phyloP scores from a whole-genome alignment of 2,329 filamentous ascomycete species.

The Apiospora sp. region DNA sequence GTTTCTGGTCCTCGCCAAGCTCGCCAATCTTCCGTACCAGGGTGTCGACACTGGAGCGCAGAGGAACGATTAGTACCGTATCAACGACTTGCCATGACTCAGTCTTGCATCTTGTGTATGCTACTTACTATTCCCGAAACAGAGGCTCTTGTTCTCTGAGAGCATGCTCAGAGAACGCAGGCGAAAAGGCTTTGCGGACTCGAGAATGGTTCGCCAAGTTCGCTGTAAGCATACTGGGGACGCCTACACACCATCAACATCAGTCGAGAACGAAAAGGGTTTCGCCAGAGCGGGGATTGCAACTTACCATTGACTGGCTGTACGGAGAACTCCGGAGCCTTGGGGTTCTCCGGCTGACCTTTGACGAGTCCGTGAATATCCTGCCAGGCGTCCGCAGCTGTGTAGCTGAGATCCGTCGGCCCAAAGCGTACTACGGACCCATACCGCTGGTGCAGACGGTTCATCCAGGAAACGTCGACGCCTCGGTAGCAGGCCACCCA shows the following conservation, averaged over 20 bases:
- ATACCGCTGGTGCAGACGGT: slow-evolving; percentile 33
- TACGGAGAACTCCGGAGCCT: slow-evolving; percentile 30
- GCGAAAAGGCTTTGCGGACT: slow-evolving; percentile 32
- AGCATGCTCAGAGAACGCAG: slow-evolving; percentile 34
- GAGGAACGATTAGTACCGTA: neutral
- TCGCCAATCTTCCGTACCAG: slow-evolving; percentile 48
- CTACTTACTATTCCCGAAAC: slow-evolving; percentile 42
- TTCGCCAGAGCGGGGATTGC: neutral
- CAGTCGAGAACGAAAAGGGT: neutral
- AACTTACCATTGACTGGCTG: slow-evolving; percentile 32
- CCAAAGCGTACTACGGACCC: slow-evolving; percentile 34
- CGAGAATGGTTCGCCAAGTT: slow-evolving; percentile 32
- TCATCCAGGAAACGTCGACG: slow-evolving; percentile 35
- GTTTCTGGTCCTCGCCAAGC: slow-evolving; percentile 27
- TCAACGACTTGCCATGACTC: neutral
- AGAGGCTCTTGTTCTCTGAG: slow-evolving; percentile 34
- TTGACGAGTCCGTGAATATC: slow-evolving; percentile 33
- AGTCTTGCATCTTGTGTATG: neutral
- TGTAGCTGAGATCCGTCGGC: slow-evolving; percentile 34
- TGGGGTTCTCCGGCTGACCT: slow-evolving; percentile 22
- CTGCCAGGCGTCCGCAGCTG: slow-evolving; percentile 33
- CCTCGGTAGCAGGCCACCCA: slow-evolving; percentile 34
- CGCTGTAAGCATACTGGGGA: slow-evolving; percentile 32
- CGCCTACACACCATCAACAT: neutral
- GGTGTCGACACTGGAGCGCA: neutral